A percentile compares a stretch with the other conserved stretches of the same genome.
phyloP scores from a whole-genome alignment of 2,329 filamentous ascomycete species.

The Biscogniauxia marginata region DNA sequence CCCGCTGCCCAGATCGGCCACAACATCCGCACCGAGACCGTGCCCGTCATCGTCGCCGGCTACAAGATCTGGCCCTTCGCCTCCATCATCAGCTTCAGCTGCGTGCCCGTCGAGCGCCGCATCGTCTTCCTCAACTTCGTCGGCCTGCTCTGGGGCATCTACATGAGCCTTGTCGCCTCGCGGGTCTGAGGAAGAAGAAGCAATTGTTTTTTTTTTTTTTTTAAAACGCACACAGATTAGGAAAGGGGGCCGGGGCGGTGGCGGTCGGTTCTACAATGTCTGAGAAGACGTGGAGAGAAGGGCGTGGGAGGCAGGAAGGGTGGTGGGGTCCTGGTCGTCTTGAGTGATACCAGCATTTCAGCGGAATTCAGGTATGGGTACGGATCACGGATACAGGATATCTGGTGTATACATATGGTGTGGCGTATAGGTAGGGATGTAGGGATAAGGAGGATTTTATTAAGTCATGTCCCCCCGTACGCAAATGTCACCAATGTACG shows the following conservation, averaged over 20 bases:
- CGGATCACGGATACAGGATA: not conserved
- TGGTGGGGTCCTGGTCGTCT: no score
- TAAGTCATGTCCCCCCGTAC: not conserved
- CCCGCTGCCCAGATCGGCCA: slow-evolving; percentile 33
- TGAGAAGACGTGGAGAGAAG: no score
- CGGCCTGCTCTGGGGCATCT: slow-evolving; percentile 50
- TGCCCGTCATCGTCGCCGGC: slow-evolving; percentile 47
- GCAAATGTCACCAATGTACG: not conserved
- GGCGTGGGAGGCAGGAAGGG: not conserved
- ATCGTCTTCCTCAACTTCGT: slow-evolving; percentile 51
- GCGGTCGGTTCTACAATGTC: no score
- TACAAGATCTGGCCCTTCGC: slow-evolving; percentile 54
- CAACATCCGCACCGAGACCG: slow-evolving; percentile 43
- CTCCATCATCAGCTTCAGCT: slow-evolving; percentile 50
- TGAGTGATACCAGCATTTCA: no score
- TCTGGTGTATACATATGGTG: not conserved
- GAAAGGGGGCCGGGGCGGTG: no score
- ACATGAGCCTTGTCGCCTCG: slow-evolving; percentile 48
- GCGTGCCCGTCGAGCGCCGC: slow-evolving; percentile 47
- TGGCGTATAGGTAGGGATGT: not conserved
- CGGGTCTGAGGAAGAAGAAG: slow-evolving; percentile 31
- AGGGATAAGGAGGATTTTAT: not conserved
- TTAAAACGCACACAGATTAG: no score
- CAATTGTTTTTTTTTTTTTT: not conserved
- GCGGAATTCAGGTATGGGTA: not conserved